Conservation (phyloP, 331 rosid species). For the Pyrus hybrid region DNA sequence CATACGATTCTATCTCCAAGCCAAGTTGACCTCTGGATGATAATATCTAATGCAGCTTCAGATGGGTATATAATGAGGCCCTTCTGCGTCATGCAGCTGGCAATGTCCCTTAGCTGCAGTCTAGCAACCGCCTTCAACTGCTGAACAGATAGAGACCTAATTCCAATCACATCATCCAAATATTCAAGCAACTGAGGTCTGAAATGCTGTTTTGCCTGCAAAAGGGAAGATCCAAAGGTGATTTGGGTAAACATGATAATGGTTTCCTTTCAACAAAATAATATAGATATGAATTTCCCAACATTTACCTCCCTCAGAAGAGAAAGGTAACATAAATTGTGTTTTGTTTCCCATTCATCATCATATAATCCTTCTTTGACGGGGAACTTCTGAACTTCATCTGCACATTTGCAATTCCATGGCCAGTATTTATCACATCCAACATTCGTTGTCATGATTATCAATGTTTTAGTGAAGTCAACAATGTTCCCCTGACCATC, state of each 20-base stretch:
- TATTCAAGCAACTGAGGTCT: conserved; percentile 6
- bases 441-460: conserved; percentile 15
- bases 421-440: conserved; percentile 16
- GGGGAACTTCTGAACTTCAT: conserved; percentile 16
- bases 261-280: not conserved
- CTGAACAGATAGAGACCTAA: conserved; percentile 8
- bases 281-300: not conserved
- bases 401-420: conserved; percentile 17
- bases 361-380: conserved; percentile 9
- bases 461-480: conserved; percentile 9
- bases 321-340: conserved; percentile 7
- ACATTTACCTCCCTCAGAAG: conserved; percentile 13
- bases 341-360: conserved; percentile 14
- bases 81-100: conserved; percentile 4
- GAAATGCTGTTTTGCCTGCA: conserved; percentile 14
- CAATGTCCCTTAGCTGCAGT: conserved; percentile 15
- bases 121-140: conserved; percentile 16
- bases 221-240: not conserved
- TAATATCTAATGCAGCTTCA: conserved; percentile 13
- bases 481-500: conserved; percentile 9
- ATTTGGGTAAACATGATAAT: not conserved
- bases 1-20: conserved; percentile 15
- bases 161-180: conserved; percentile 16
- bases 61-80: conserved; percentile 14
- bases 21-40: conserved; percentile 3